These are phyloP conservation scores for Cladophialophora chaetospira DNA, from an alignment of 2,329 filamentous ascomycete genomes.

Conservation along the genomic window DNA sequence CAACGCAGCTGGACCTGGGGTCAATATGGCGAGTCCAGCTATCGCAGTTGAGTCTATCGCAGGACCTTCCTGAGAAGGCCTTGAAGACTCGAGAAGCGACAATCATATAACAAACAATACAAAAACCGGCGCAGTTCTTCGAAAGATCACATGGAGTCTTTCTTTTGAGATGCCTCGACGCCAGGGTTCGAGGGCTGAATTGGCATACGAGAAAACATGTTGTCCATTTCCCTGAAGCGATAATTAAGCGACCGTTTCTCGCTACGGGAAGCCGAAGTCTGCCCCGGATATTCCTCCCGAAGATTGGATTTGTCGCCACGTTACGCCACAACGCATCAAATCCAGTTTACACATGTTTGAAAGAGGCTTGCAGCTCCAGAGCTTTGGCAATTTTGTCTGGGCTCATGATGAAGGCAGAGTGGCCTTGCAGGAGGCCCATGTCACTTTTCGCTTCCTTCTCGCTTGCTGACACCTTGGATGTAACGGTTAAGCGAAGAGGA, in stretches of 20 bases:
- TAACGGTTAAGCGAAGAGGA: conserved; percentile 19
- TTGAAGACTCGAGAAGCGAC: too few relatives aligned
- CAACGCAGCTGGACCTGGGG: too few relatives aligned
- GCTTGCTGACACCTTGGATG: conserved; percentile 17
- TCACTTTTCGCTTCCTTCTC: conserved; percentile 9
- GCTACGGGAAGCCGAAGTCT: background rate
- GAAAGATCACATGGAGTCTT: too few relatives aligned
- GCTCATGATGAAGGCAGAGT: background rate
- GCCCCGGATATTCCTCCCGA: background rate
- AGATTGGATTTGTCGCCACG: background rate
- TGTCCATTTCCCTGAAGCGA: background rate
- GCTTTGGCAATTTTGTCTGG: background rate
- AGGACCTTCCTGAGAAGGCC: too few relatives aligned
- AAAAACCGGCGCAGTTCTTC: too few relatives aligned
- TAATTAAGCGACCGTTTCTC: background rate
- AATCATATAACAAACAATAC: too few relatives aligned
- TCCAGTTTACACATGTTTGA: too few relatives aligned
- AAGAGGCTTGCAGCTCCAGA: background rate
- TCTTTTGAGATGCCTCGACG: background rate
- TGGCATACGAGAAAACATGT: background rate
- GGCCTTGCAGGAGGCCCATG: conserved; percentile 2
- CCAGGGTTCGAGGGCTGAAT: background rate
- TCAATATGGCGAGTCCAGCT: too few relatives aligned
- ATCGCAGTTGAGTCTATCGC: too few relatives aligned
- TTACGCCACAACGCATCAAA: too few relatives aligned